Evolutionary conservation across 2,329 filamentous ascomycete genomes (phyloP).

Genomic region (Phialophora tarda): DNA sequence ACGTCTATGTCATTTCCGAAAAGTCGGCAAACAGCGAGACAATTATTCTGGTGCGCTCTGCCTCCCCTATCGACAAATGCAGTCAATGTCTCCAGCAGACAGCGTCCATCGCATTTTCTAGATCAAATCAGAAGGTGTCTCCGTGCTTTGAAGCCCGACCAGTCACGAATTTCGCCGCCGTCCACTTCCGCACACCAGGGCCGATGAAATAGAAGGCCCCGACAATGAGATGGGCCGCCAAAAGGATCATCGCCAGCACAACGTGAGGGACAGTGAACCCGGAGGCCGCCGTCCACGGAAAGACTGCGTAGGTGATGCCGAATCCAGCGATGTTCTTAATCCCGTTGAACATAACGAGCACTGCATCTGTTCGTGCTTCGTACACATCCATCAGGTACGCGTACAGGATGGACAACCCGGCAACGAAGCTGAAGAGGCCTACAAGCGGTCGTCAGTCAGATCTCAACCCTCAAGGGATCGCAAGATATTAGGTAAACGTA

Average conservation of each 20-base stretch:
- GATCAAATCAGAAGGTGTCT: constrained; percentile 7
- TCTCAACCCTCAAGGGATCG: background rate
- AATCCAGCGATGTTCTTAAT: constrained; percentile 16
- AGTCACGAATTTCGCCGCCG: constrained; percentile 10
- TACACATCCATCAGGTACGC: constrained; percentile 17
- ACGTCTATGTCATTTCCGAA: too few relatives aligned
- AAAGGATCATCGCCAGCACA: constrained; percentile 2
- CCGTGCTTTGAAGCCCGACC: constrained; percentile 13
- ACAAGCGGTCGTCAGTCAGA: background rate
- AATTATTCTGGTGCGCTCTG: too few relatives aligned
- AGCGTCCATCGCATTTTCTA: too few relatives aligned
- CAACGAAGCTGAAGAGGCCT: constrained; percentile 14
- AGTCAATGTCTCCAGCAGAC: too few relatives aligned
- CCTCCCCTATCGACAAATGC: too few relatives aligned
- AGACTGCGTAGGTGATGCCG: constrained; percentile 15
- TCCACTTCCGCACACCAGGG: constrained; percentile 5
- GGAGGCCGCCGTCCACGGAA: constrained; percentile 5
- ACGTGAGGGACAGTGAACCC: constrained; percentile 8
- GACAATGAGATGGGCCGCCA: background rate
- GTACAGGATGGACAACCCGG: background rate
- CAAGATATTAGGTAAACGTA: constrained; percentile 1
- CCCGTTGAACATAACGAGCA: constrained; percentile 14
- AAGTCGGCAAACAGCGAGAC: too few relatives aligned
- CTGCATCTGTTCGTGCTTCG: constrained; percentile 13
- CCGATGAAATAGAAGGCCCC: constrained; percentile 9